Evolutionary conservation across 106 monocot species (phyloP), one percentile per base, ranked within the genome.

Genomic region (Dioscorea dumetorum): DNA sequence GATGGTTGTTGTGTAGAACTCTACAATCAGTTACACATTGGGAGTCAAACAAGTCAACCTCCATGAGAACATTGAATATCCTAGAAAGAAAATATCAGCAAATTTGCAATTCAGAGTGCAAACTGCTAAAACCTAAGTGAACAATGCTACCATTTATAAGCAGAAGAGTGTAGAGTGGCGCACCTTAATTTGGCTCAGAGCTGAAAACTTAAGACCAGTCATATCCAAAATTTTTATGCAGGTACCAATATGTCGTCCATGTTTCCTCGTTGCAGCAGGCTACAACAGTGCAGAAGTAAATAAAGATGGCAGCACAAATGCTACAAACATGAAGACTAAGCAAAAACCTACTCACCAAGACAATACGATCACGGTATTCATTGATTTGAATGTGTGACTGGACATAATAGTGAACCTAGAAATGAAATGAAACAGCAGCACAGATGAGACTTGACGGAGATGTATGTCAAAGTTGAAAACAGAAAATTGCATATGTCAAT

Each of bases 361-460:
- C 73, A 34, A 92, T 68, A 70, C 84, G 80, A 51, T 97, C 91
- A 34, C 97, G 72, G 63, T 84, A 97, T 61, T 97, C 97, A 76
- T 97, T 97, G 22, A 97, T 84, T 80, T 97, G 97, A 62, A 97
- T 89, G 62, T 97, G 97, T 57, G 97, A 97, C 59, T 92, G 97
- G 32, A 97, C 72, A 73, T 97, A 92, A 70, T 86, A 87, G 57
- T 89, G 75, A 53, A 89, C 91, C 97, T 97, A 83, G 56, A 31
- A 13, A 8, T 50, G 48, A 73, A 50, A 50, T 22, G 74, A 28
- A 52, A 63, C 15, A 12, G 21, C 63, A 49, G 5, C 9, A 54
- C 9, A 18, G 13, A 0, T 54, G 15, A 54, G 19, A 54, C 15
- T 54, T 16, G 18, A 54, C 1, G 12, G 15, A 4, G 12, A 16